Evolutionary conservation across 1,139 yeast species (phyloP), one percentile per base, ranked within the genome.

Genomic region (Tardiomyces digboiensis): DNA sequence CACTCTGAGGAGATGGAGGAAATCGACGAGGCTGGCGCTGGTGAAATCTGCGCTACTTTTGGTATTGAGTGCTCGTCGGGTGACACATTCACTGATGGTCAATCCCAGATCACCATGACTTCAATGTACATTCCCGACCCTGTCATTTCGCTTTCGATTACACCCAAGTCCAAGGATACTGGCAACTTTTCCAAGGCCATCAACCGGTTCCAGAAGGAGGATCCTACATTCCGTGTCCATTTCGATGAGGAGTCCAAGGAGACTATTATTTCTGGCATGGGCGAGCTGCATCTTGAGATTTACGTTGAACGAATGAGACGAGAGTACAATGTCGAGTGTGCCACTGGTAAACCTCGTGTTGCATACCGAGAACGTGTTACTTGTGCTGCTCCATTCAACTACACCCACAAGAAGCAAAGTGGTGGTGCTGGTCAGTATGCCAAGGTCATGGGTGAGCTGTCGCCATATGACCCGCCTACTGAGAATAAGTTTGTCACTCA

Each of bases 381-480:
- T 38, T 64, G 74, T 5, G 71, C 84, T 38, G 75, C 91, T 21
- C 72, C 78, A n/a, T 89, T 91, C 60, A 97, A 91, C 64, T 87
- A 79, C 70, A 85, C 96, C 29, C 97, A 89, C 72, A 91, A 91
- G 76, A 89, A 89, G 64, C 99, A 91, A 72, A 78, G 93, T 60
- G 99, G 99, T 67, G 99, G 99, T 76, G 95, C 98, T 53, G 99
- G 99, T 70, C 99, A 91, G 72, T 91, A 81, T 64, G 98, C 95
- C 67, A 82, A 93, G 71, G 97, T 91, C 57, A 85, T 89, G 67
- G 99, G 99, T 61, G 78, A 74, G 46, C 67, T 93, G 68, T 67
- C 74, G 13, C 82, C 91, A 40, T 80, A 80, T 44, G 67, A 59
- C 18, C 58, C 55, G 41, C 76, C 73, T 45, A 60, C 57, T 36